Base-by-base conservation (phyloP, 1,139 yeast species). In the Blastobotrys elegans region DNA sequence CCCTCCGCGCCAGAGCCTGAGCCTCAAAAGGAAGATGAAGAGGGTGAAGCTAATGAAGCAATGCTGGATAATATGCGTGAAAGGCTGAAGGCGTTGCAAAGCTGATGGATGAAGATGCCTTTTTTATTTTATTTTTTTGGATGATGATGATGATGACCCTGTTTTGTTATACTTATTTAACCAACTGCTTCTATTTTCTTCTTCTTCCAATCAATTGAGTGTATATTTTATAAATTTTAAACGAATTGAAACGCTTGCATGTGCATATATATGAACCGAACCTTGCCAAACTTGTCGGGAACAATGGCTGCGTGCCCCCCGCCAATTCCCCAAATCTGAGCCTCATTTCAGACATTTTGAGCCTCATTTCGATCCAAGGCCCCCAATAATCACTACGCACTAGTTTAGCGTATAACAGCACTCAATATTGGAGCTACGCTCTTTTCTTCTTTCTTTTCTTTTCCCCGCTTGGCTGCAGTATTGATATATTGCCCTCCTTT, bases 21-120 rank as follows among this genome's bases (percentile, higher is more conserved):
- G 18, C 69, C 62, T 17, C 67, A 60, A 29, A 84, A 76, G 40
- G 84, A 79, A 36, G 70, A 64, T 14, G 73, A 65, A 43, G 75
- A 70, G 40, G 69, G 63, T 30, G 84, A 76, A 35, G 87, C 80
- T 39, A 94, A 86, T 54, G 84, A 79, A 53, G 82, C 77, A 52
- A 77, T 87, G 58, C 70, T 92, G 52, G 82, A 80, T 57, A 90
- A 82, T 58, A 92, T 92, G 97, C 76, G 96, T 55, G 92, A 90
- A 61, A 72, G 97, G 50, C 73, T 92, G 48, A 82, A 75, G 60
- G 97, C 97, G 0, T 69, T 92, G 52, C 97, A 90, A 64, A 34
- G 38, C 13, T 34, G 27, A 24, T 10, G 10, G n/a, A n/a, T n/a
- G n/a, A n/a, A n/a, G n/a, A n/a, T n/a, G n/a, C n/a, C n/a, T n/a